These are phyloP conservation scores for Cyclocybe aegerita DNA, from an alignment of 768 basidiomycete species.

Conservation along the genomic window DNA sequence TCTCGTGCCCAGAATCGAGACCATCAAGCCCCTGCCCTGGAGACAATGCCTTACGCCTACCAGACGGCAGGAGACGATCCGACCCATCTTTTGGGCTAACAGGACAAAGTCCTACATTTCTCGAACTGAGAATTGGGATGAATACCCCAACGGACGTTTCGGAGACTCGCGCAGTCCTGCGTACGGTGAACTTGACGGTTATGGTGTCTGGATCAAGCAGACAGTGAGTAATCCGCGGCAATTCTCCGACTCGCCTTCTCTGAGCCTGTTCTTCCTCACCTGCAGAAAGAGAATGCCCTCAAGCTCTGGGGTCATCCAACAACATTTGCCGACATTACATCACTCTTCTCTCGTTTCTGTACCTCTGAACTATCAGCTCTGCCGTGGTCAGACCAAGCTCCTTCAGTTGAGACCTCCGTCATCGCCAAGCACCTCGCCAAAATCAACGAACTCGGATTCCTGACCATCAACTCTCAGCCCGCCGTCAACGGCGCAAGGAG, in stretches of 20 bases:
- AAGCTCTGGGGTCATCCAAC: constrained; percentile 87
- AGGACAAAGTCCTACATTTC: constrained; percentile 92
- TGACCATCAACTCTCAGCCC: constrained; percentile 97
- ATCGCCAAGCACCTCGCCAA: constrained; percentile 78
- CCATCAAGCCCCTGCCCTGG: constrained; percentile 96
- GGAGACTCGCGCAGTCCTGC: constrained; percentile 97
- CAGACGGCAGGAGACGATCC: constrained; percentile 87
- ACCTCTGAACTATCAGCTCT: constrained; percentile 67
- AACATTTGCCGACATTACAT: constrained; percentile 59
- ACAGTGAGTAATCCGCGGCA: constrained; percentile 44
- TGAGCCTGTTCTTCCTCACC: not conserved
- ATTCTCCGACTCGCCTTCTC: constrained; percentile 6
- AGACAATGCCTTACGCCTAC: constrained; percentile 94
- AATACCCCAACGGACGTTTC: constrained; percentile 98
- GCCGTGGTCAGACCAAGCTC: constrained; percentile 94
- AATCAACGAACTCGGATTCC: constrained; percentile 89
- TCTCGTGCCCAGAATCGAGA: constrained; percentile 84
- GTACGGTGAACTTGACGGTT: constrained; percentile 97
- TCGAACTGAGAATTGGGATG: constrained; percentile 98
- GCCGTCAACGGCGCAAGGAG: constrained; percentile 89
- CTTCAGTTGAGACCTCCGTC: constrained; percentile 77
- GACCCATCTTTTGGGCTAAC: constrained; percentile 99
- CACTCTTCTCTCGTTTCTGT: constrained; percentile 87
- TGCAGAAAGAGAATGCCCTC: constrained; percentile 82
- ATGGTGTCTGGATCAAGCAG: constrained; percentile 91